A percentile compares a stretch with the other conserved stretches of the same genome.
phyloP scores from a whole-genome alignment of 2,329 filamentous ascomycete species.

The Xylaria sp. region DNA sequence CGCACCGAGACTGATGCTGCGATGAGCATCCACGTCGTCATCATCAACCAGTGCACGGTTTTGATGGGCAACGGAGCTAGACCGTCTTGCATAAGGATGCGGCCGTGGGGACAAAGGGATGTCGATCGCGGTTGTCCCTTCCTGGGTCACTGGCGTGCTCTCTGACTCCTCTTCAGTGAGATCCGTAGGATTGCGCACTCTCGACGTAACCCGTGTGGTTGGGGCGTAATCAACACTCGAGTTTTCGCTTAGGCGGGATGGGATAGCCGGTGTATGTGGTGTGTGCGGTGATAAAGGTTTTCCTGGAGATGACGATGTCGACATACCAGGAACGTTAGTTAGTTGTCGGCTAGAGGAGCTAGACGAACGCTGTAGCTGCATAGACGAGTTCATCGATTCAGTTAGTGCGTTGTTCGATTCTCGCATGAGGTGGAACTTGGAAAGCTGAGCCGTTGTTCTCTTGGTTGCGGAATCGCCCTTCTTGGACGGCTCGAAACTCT shows the following conservation, averaged over 20 bases:
- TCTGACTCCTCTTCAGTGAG: slow-evolving; percentile 40
- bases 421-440: slow-evolving; percentile 84
- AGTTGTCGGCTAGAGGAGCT: slow-evolving; percentile 69
- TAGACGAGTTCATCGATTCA: slow-evolving; percentile 90
- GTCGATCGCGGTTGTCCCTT: slow-evolving; percentile 68
- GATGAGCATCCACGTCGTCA: slow-evolving; percentile 64
- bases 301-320: slow-evolving; percentile 84
- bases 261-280: slow-evolving; percentile 90
- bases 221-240: slow-evolving; percentile 72
- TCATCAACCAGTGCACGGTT: slow-evolving; percentile 57
- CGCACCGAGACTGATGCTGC: slow-evolving; percentile 69
- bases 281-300: slow-evolving; percentile 90
- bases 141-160: slow-evolving; percentile 45
- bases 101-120: slow-evolving; percentile 72
- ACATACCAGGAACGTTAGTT: slow-evolving; percentile 68
- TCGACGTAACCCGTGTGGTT: slow-evolving; percentile 32
- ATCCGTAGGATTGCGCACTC: slow-evolving; percentile 32
- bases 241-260: slow-evolving; percentile 89
- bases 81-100: slow-evolving; percentile 59
- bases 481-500: slow-evolving; percentile 71
- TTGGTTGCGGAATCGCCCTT: slow-evolving; percentile 72
- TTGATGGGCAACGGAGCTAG: slow-evolving; percentile 70
- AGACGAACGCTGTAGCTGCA: slow-evolving; percentile 81
- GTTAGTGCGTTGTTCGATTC: slow-evolving; percentile 88
- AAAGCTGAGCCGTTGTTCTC: slow-evolving; percentile 76